Conservation (phyloP, 108 stramenopile species). For the Cylindrotheca fusiformis region DNA sequence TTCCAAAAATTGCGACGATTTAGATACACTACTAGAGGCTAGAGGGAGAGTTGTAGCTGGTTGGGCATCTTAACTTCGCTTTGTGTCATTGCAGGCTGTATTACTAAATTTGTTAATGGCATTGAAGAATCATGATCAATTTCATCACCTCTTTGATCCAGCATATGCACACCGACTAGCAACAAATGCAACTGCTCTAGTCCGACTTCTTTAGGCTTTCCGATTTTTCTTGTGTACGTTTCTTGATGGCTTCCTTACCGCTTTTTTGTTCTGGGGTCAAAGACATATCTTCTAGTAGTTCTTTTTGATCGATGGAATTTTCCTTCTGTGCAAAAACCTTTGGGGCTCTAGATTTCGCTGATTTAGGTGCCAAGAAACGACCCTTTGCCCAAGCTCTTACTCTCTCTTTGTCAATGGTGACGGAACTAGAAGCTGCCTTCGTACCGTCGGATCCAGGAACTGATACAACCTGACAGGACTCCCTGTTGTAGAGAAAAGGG, state of each 20-base stretch:
- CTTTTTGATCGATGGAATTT: conserved; percentile 59
- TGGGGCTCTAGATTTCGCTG: conserved; percentile 9
- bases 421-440: not conserved
- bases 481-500: conserved; percentile 73
- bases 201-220: conserved; percentile 15
- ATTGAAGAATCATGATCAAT: not conserved
- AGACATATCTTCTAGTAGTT: conserved; percentile 55
- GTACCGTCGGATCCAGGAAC: conserved; percentile 7
- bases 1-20: too few species aligned
- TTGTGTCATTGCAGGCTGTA: not conserved
- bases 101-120: not conserved
- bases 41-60: not conserved
- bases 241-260: conserved; percentile 75
- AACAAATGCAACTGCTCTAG: too few species aligned
- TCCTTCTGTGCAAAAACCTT: conserved; percentile 41
- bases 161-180: too few species aligned
- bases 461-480: conserved; percentile 59
- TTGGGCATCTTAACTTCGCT: not conserved
- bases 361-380: conserved; percentile 30
- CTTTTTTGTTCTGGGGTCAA: conserved; percentile 60
- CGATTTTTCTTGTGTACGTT: conserved; percentile 53
- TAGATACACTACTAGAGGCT: too few species aligned
- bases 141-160: not conserved
- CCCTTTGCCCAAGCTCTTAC: conserved; percentile 80
- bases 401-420: conserved; percentile 36